Conservation (phyloP, 306 rosid genomes). For the Quercus berberidifolia region DNA sequence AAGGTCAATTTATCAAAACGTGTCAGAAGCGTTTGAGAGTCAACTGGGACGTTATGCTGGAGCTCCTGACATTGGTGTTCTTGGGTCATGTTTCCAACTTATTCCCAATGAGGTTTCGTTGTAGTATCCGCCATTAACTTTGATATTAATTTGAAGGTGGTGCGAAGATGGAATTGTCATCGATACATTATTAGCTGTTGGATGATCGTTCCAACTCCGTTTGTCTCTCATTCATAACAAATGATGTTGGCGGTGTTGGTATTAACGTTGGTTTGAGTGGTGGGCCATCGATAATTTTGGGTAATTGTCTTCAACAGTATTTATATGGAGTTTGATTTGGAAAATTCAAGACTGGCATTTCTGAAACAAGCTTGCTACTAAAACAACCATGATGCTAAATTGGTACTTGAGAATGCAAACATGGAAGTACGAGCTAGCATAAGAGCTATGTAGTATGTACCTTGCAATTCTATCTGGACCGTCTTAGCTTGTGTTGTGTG, state of each 20-base stretch:
- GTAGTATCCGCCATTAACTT: neutral
- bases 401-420: too few relatives aligned
- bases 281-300: neutral
- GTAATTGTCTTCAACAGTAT: neutral
- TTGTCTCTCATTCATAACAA: neutral
- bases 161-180: slow-evolving; percentile 1
- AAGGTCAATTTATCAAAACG: neutral
- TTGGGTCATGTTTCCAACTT: slow-evolving; percentile 8
- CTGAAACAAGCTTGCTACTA: neutral
- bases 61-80: neutral
- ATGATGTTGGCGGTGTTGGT: neutral
- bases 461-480: neutral
- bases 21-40: neutral
- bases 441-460: too few relatives aligned
- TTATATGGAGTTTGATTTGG: slow-evolving; percentile 9
- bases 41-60: neutral
- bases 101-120: too few relatives aligned
- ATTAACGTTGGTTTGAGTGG: neutral
- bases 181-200: neutral
- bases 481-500: too few relatives aligned
- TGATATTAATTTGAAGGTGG: neutral
- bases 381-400: neutral
- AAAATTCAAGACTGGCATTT: neutral
- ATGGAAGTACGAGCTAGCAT: neutral
- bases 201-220: neutral